These are phyloP conservation scores for Eutreptiella sp. DNA, from an alignment of 208 protist species.

Conservation along the genomic window DNA sequence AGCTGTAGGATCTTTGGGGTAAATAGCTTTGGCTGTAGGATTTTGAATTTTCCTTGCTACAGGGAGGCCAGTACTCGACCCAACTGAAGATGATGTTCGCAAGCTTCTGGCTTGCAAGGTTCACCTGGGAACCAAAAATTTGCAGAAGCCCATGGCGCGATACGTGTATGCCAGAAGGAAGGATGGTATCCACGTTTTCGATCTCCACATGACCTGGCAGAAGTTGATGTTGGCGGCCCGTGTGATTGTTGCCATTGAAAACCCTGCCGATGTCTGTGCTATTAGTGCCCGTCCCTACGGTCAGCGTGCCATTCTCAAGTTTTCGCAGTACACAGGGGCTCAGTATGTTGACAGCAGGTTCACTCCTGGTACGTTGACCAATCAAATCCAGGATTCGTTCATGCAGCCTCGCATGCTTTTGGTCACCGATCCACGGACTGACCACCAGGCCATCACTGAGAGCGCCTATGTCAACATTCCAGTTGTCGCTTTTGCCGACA, in stretches of 20 bases:
- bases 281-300: conserved; percentile 88
- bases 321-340: conserved; percentile 86
- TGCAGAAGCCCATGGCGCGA: conserved; percentile 83
- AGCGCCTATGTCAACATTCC: conserved; percentile 98
- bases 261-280: conserved; percentile 92
- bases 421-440: conserved; percentile 91
- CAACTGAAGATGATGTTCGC: conserved; percentile 82
- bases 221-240: conserved; percentile 97
- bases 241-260: conserved; percentile 96
- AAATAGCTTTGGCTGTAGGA: too few relatives aligned
- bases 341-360: conserved; percentile 84
- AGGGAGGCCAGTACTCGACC: background rate
- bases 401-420: conserved; percentile 96
- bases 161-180: conserved; percentile 86
- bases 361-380: conserved; percentile 98
- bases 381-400: conserved; percentile 96
- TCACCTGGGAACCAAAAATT: conserved; percentile 92
- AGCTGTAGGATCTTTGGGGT: too few relatives aligned
- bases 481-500: conserved; percentile 97
- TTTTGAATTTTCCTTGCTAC: too few relatives aligned
- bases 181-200: conserved; percentile 90
- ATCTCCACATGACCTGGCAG: conserved; percentile 97
- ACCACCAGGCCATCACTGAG: conserved; percentile 93
- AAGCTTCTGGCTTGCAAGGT: conserved; percentile 92
- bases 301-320: conserved; percentile 96